Base-by-base conservation (phyloP, 345 rosid genomes). In the Lumnitzera racemosa region DNA sequence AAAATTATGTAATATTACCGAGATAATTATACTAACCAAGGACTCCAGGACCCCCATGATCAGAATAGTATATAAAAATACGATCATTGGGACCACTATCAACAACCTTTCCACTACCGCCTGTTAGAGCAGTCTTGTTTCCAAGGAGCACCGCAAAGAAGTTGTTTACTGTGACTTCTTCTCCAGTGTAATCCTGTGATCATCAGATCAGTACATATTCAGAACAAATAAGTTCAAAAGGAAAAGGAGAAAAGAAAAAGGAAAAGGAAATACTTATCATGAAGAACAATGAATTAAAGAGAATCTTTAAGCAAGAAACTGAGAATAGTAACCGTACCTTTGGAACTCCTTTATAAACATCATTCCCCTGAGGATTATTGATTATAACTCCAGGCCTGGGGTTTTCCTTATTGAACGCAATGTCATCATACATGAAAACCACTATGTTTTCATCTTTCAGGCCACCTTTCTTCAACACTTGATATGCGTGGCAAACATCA, bases 21-120 rank as follows among this genome's bases (percentile, higher is more conserved):
- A 10, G 15, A 27, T 12, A 13, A 1, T 15, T 63, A 13, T 67
- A 81, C 98, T 74, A 61, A 91, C 98, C 96, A 4, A 91, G 86
- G 63, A 86, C 85, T 53, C 96, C 95, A 49, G 98, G 95, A 71
- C 96, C 95, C 14, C 96, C 98, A 63, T 91, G 96, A 65, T 86
- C 96, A 23, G 83, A 62, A 50, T 91, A 89, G 71, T 71, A 86
- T 49, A 89, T 73, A 75, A 91, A 91, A 61, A 91, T 81, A 75
- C 81, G 95, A 74, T 91, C 98, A 68, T 89, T 74, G 3, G 98
- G 96, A 58, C 95, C 89, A 64, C 95, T 91, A 74, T 89, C 82
- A 15, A 91, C 82, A 61, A 91, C 96, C 67, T 91, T 89, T 31
- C 96, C 89, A 48, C 90, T 88, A 51, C 96, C 98, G 20, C 96